Evolutionary conservation across 192 early-diverging fungal genomes (phyloP).

Genomic region (Podila epicladia): DNA sequence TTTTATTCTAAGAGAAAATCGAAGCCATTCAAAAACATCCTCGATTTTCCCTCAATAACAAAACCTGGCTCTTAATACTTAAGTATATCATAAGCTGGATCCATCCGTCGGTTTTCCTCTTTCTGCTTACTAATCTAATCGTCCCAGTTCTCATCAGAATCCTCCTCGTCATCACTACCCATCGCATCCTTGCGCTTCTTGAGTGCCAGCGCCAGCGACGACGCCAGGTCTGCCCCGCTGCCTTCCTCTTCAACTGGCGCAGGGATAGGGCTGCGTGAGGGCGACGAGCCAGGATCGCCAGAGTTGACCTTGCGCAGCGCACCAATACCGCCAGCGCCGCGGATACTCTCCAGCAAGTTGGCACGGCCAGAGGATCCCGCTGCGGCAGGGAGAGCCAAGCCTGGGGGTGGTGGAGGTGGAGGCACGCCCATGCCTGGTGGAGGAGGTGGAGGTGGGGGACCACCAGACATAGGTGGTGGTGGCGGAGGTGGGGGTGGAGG

Average conservation of each 20-base stretch:
- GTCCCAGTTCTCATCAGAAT: conserved; percentile 49
- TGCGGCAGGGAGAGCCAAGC: conserved; percentile 16
- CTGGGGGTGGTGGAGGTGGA: conserved; percentile 26
- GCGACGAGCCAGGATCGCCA: conserved; percentile 1
- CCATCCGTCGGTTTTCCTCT: neutral
- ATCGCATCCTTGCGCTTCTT: conserved; percentile 27
- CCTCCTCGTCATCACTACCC: conserved; percentile 42
- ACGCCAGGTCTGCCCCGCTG: conserved; percentile 18
- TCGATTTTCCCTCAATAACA: too few relatives aligned
- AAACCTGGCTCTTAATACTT: too few relatives aligned
- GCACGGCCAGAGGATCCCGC: conserved; percentile 17
- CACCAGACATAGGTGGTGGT: conserved; percentile 7
- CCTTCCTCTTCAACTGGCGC: conserved; percentile 28
- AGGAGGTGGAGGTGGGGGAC: conserved; percentile 50
- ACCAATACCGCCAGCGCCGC: conserved; percentile 56
- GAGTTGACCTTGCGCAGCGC: conserved; percentile 45
- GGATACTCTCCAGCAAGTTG: conserved; percentile 60
- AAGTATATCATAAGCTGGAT: too few relatives aligned
- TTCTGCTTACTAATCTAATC: conserved; percentile 9
- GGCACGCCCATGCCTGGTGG: conserved; percentile 23
- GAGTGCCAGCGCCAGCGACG: conserved; percentile 17
- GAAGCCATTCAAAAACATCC: too few relatives aligned
- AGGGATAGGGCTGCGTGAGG: conserved; percentile 26
- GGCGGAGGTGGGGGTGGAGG: neutral
- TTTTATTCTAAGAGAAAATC: too few relatives aligned